phyloP scores from a whole-genome alignment of 768 basidiomycete genomes.

The Holtermannia corniformis region DNA sequence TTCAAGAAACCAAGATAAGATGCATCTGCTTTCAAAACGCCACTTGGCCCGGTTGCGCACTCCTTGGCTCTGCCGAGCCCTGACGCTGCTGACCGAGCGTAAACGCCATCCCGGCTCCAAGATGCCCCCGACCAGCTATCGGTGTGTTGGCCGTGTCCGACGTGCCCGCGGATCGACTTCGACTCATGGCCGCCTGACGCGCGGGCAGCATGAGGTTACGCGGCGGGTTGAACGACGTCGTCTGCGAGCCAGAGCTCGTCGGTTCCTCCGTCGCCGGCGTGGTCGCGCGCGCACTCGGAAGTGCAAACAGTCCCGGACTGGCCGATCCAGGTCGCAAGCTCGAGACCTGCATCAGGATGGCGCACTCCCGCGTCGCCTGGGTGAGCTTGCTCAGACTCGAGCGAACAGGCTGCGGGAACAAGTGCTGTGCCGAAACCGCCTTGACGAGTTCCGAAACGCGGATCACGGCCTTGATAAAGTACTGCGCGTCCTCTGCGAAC shows the following conservation, averaged over 20 bases:
- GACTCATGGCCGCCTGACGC: too few relatives aligned
- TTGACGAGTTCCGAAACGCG: slow-evolving; percentile 67
- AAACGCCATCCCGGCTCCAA: neutral
- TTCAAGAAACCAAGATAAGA: neutral
- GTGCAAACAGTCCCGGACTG: slow-evolving; percentile 11
- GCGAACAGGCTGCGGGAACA: slow-evolving; percentile 56
- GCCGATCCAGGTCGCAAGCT: slow-evolving; percentile 53
- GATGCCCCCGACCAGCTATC: neutral
- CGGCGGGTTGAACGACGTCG: too few relatives aligned
- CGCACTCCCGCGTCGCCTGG: slow-evolving; percentile 76
- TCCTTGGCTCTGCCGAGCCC: too few relatives aligned
- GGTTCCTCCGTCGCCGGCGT: neutral
- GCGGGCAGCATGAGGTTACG: too few relatives aligned
- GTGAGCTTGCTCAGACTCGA: slow-evolving; percentile 65
- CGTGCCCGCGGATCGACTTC: too few relatives aligned
- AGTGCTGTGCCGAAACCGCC: slow-evolving; percentile 48
- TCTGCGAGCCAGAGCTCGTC: too few relatives aligned
- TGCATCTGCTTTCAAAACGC: neutral
- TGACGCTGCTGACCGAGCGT: neutral
- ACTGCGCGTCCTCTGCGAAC: slow-evolving; percentile 65
- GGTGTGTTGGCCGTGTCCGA: too few relatives aligned
- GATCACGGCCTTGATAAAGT: slow-evolving; percentile 76
- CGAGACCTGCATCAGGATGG: slow-evolving; percentile 75
- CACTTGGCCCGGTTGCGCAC: too few relatives aligned
- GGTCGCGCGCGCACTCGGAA: neutral